Base-by-base conservation (phyloP, 2,329 filamentous ascomycete genomes). In the Amylocarpus encephaloides region DNA sequence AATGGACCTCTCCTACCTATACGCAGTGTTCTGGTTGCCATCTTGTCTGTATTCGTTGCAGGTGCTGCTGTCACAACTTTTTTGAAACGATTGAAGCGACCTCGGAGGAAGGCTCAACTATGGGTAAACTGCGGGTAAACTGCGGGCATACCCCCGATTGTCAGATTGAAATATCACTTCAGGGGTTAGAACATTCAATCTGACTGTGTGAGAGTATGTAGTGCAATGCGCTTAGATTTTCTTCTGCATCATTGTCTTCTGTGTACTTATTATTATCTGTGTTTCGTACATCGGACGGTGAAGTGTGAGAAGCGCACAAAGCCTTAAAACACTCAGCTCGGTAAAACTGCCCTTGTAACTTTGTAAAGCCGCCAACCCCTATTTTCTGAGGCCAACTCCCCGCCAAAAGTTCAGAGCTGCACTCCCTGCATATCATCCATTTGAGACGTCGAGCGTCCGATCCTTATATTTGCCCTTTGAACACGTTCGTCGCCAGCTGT, bases 11-110 rank as follows among this genome's bases (percentile, higher is more conserved):
- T 5, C 72, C 69, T 67, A 85, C 83, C 83, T 71, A 86, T 86
- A 68, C 81, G 77, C 54, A 87, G 74, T 53, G 82, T 78, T 67
- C 81, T 74, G 63, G 81, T 74, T 66, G 81, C 81, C 80, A 83
- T 82, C 49, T 48, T 16, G 48, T 46, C 43, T 45, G 38, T 36
- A 52, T 44, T 54, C 26, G 16, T 30, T n/a, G 38, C 36, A 22
- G 56, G 56, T 51, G 48, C 56, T 56, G 58, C 50, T 29, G 38
- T 19, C 42, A 54, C 38, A 52, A 46, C 36, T 53, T 55, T 52
- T 50, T 40, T n/a, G 18, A 19, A 10, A 13, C 12, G 12, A 13
- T 36, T 10, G 30, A n/a, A 48, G 13, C 29, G 26, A 34, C 6
- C 43, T 47, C 40, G 26, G 22, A 26, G 22, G 22, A 26, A 26